Conservation (phyloP, 495 filamentous ascomycete species). For the Opeltia flavorubescens region DNA sequence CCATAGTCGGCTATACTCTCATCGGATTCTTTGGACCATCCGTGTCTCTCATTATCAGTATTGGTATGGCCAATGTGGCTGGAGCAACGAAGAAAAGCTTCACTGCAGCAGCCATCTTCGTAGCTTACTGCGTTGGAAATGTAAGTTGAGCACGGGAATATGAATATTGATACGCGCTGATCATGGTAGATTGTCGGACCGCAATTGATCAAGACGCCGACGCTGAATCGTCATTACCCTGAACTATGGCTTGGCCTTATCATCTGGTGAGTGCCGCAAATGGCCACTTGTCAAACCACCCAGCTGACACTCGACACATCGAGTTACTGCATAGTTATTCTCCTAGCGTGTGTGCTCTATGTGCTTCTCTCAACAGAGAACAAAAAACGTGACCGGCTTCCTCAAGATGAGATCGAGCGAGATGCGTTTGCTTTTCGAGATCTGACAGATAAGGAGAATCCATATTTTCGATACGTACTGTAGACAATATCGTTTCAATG, state of each 20-base stretch:
- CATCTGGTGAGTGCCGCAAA: constrained; percentile 39
- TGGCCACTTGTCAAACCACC: background rate
- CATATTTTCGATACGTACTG: constrained; percentile 59
- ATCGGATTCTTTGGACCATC: constrained; percentile 58
- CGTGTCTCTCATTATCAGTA: constrained; percentile 47
- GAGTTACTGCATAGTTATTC: constrained; percentile 57
- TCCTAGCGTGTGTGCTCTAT: constrained; percentile 39
- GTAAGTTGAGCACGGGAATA: constrained; percentile 4
- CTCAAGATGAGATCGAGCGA: constrained; percentile 43
- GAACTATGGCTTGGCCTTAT: constrained; percentile 56
- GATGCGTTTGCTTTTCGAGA: constrained; percentile 56
- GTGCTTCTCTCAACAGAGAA: constrained; percentile 44
- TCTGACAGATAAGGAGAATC: constrained; percentile 64
- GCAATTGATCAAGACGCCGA: constrained; percentile 50
- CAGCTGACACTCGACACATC: background rate
- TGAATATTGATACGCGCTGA: background rate
- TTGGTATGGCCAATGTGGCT: constrained; percentile 60
- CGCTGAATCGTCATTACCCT: constrained; percentile 50
- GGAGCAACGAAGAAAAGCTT: constrained; percentile 67
- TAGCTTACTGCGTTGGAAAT: constrained; percentile 59
- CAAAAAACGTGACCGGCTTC: constrained; percentile 26
- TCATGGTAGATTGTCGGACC: constrained; percentile 45
- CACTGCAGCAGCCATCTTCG: constrained; percentile 58
- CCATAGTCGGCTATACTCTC: constrained; percentile 53
- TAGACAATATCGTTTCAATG: too few species aligned